A percentile compares a stretch with the other conserved stretches of the same genome.
phyloP scores from a whole-genome alignment of 768 basidiomycete genomes.

The Leucocoprinus leucothites region DNA sequence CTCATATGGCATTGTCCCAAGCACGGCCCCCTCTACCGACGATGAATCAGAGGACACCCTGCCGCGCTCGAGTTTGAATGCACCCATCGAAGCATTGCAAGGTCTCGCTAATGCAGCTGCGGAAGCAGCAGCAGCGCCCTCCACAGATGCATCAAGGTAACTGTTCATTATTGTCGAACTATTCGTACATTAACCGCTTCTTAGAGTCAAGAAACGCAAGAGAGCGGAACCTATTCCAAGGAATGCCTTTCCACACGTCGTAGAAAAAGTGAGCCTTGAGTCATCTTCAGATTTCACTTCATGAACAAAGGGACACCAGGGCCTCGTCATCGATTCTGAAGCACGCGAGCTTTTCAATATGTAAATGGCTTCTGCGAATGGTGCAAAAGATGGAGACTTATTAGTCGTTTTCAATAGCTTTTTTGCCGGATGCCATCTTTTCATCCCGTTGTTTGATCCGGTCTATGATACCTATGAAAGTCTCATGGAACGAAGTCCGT shows the following conservation, averaged over 20 bases:
- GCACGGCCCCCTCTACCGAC: slow-evolving; percentile 81
- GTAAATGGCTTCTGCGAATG: slow-evolving; percentile 42
- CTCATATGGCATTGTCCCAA: slow-evolving; percentile 85
- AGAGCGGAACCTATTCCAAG: slow-evolving; percentile 79
- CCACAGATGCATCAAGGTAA: slow-evolving; percentile 60
- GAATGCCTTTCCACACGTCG: slow-evolving; percentile 85
- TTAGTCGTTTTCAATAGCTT: slow-evolving; percentile 59
- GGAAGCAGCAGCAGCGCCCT: slow-evolving; percentile 83
- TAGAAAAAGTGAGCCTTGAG: slow-evolving; percentile 63
- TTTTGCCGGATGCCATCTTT: slow-evolving; percentile 94
- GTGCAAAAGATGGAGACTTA: slow-evolving; percentile 23
- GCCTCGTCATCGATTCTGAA: slow-evolving; percentile 80
- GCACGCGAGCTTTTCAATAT: slow-evolving; percentile 91
- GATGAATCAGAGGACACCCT: slow-evolving; percentile 91
- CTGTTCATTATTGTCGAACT: slow-evolving; percentile 14
- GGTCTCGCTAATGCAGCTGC: slow-evolving; percentile 94
- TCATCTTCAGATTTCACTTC: background rate
- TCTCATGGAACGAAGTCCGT: slow-evolving; percentile 88
- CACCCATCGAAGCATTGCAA: slow-evolving; percentile 92
- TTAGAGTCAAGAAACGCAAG: slow-evolving; percentile 82
- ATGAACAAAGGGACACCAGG: slow-evolving; percentile 38
- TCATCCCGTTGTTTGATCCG: slow-evolving; percentile 94
- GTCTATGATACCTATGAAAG: slow-evolving; percentile 91
- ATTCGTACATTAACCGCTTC: slow-evolving; percentile 11
- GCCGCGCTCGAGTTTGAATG: slow-evolving; percentile 79